A percentile compares a stretch with the other conserved stretches of the same genome.
These are phyloP conservation scores for Nakaseomyces glabratus DNA, from an alignment of 1,139 yeast genomes.

Conservation along the genomic window DNA sequence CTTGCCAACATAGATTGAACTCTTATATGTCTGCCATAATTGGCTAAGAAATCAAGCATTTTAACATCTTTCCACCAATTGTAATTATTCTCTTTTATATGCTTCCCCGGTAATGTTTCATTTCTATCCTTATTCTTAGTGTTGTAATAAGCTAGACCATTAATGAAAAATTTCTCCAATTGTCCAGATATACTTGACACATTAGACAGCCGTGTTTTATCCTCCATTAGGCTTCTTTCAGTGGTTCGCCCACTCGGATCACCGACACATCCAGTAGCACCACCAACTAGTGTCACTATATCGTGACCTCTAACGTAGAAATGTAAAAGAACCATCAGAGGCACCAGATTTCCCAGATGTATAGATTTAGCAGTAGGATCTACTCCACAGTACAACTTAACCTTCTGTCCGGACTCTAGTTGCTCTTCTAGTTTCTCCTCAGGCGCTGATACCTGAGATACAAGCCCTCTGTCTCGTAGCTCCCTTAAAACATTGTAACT, in stretches of 20 bases:
- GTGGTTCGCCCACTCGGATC: slow-evolving; percentile 90
- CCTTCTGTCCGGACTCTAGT: slow-evolving; percentile 27
- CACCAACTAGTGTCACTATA: slow-evolving; percentile 79
- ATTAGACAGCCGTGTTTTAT: slow-evolving; percentile 46
- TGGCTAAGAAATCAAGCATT: slow-evolving; percentile 68
- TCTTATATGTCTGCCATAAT: slow-evolving; percentile 71
- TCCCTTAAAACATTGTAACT: slow-evolving; percentile 13
- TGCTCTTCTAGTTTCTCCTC: slow-evolving; percentile 17
- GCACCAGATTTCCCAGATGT: slow-evolving; percentile 84
- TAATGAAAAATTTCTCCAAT: slow-evolving; percentile 47
- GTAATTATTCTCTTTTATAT: slow-evolving; percentile 49
- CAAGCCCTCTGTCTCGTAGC: slow-evolving; percentile 30
- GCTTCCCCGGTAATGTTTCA: neutral
- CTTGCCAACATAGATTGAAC: slow-evolving; percentile 82
- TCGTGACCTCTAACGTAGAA: slow-evolving; percentile 78
- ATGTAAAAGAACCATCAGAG: slow-evolving; percentile 76
- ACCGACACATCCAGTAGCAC: slow-evolving; percentile 97
- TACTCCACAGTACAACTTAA: slow-evolving; percentile 84
- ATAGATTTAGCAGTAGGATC: slow-evolving; percentile 90
- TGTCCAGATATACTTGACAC: slow-evolving; percentile 53
- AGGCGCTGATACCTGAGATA: slow-evolving; percentile 31
- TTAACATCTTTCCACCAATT: slow-evolving; percentile 80
- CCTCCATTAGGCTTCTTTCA: slow-evolving; percentile 56
- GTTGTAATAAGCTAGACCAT: slow-evolving; percentile 57
- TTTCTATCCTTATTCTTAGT: slow-evolving; percentile 12